Evolutionary conservation across 139 green algal genomes (phyloP).

Genomic region (Edaphochlamys debaryana): DNA sequence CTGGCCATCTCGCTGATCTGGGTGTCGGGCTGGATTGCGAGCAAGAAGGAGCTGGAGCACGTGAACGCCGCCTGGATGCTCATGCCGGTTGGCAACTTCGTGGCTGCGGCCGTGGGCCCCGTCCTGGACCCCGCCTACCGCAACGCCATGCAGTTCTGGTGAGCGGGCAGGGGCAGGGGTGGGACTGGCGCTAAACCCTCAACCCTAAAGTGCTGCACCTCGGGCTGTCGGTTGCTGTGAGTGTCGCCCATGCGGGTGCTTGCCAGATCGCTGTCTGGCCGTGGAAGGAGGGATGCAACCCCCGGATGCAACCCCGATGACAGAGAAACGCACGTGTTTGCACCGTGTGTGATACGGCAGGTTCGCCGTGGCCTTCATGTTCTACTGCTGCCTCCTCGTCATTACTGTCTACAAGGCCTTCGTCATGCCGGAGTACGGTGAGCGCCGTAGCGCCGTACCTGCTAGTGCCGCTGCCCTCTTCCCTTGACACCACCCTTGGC

Average conservation of each 20-base stretch:
- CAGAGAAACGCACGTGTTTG: too few relatives aligned
- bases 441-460: not conserved
- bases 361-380: slow-evolving; percentile 60
- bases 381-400: slow-evolving; percentile 56
- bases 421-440: slow-evolving; percentile 44
- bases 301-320: too few relatives aligned
- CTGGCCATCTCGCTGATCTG: slow-evolving; percentile 26
- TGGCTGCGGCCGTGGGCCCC: slow-evolving; percentile 53
- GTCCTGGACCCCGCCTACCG: slow-evolving; percentile 37
- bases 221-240: too few relatives aligned
- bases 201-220: too few relatives aligned
- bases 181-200: too few relatives aligned
- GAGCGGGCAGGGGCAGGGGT: not conserved
- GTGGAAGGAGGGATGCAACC: too few relatives aligned
- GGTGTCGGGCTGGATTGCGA: slow-evolving; percentile 52
- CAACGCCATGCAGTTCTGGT: slow-evolving; percentile 39
- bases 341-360: too few relatives aligned
- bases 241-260: too few relatives aligned
- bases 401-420: slow-evolving; percentile 48
- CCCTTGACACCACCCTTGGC: too few relatives aligned
- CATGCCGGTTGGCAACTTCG: slow-evolving; percentile 49
- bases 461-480: too few relatives aligned
- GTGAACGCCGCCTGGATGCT: slow-evolving; percentile 59
- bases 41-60: slow-evolving; percentile 55
- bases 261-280: too few relatives aligned